Conservation (phyloP, 495 filamentous ascomycete species). For the Penicillium alfredii region DNA sequence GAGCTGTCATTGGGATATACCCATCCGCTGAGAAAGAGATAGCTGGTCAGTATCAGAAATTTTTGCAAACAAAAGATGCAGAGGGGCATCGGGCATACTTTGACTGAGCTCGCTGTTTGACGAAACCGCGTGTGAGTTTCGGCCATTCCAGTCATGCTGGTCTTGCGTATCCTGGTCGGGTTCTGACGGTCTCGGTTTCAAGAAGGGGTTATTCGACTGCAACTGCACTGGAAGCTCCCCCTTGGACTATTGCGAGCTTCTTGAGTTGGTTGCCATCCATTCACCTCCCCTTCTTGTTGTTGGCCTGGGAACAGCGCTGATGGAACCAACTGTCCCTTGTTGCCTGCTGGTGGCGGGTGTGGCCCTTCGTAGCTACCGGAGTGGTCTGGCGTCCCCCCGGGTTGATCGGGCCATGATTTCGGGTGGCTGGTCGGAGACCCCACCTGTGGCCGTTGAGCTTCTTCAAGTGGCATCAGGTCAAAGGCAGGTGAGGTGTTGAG, state of each 20-base stretch:
- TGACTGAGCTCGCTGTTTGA: too few relatives aligned
- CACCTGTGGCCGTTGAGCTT: slow-evolving; percentile 39
- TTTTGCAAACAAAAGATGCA: background rate
- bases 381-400: slow-evolving; percentile 21
- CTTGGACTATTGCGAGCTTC: slow-evolving; percentile 5
- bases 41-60: slow-evolving; percentile 9
- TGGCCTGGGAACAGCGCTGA: slow-evolving; percentile 23
- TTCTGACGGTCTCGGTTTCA: slow-evolving; percentile 24
- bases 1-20: slow-evolving; percentile 43
- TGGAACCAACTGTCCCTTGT: slow-evolving; percentile 16
- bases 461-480: slow-evolving; percentile 40
- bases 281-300: slow-evolving; percentile 19
- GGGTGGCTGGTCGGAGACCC: slow-evolving; percentile 25
- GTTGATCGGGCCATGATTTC: slow-evolving; percentile 33
- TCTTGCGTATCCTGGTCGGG: slow-evolving; percentile 21
- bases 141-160: slow-evolving; percentile 17
- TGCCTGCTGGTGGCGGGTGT: slow-evolving; percentile 5
- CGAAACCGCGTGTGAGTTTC: slow-evolving; percentile 19
- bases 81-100: slow-evolving; percentile 17
- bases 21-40: slow-evolving; percentile 30
- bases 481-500: slow-evolving; percentile 41
- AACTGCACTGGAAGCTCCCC: slow-evolving; percentile 32
- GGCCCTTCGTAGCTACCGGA: slow-evolving; percentile 4
- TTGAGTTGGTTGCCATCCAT: slow-evolving; percentile 18
- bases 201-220: slow-evolving; percentile 42